A percentile compares a stretch with the other conserved stretches of the same genome.
Conservation (phyloP, 805 yeast species). For the Lachancea sp. region DNA sequence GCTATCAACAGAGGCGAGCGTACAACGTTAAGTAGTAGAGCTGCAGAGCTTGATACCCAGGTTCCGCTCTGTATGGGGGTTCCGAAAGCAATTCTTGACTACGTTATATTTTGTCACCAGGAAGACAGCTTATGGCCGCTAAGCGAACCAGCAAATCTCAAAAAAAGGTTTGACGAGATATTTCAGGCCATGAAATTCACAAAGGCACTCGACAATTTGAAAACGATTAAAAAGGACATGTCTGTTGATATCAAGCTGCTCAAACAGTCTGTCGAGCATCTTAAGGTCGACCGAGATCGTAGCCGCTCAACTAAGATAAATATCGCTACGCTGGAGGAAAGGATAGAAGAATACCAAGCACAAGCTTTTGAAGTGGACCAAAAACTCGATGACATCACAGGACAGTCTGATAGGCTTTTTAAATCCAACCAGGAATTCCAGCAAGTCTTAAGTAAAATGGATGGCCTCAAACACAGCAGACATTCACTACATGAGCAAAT, state of each 20-base stretch:
- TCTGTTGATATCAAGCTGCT: conserved; percentile 65
- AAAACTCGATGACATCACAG: conserved; percentile 48
- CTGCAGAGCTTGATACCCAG: conserved; percentile 74
- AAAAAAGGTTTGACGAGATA: conserved; percentile 91
- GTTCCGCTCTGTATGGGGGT: conserved; percentile 85
- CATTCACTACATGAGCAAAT: conserved; percentile 45
- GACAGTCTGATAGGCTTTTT: conserved; percentile 57
- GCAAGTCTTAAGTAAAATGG: conserved; percentile 55
- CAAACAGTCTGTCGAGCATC: conserved; percentile 72
- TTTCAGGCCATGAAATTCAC: conserved; percentile 93
- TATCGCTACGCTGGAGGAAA: conserved; percentile 37
- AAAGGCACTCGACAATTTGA: conserved; percentile 77
- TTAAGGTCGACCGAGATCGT: conserved; percentile 65
- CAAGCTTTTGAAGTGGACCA: conserved; percentile 46
- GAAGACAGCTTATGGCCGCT: conserved; percentile 97
- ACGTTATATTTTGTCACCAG: conserved; percentile 94
- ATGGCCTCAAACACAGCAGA: conserved; percentile 46
- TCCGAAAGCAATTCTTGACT: conserved; percentile 77
- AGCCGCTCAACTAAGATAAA: conserved; percentile 53
- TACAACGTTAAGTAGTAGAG: conserved; percentile 69
- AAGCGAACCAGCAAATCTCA: conserved; percentile 80
- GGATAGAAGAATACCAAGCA: conserved; percentile 40
- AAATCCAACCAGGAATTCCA: conserved; percentile 78
- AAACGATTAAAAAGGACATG: conserved; percentile 70
- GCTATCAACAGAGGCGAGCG: conserved; percentile 60